Evolutionary conservation across 1,284 basidiomycete genomes (phyloP), one percentile per base, ranked within the genome.

Genomic region (Leccinum solheimii): DNA sequence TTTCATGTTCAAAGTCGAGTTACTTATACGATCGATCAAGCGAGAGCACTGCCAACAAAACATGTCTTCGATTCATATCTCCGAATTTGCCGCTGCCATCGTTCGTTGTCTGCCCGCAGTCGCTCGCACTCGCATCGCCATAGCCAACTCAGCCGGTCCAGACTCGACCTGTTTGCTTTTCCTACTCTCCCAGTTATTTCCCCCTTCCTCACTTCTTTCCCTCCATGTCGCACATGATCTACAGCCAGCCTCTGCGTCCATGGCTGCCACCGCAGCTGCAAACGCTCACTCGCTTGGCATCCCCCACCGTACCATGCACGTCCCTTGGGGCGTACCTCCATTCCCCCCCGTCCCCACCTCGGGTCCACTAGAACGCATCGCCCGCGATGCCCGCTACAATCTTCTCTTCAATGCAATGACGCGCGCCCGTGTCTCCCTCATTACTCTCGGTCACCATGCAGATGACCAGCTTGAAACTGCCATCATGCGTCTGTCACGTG

Each of bases 381-480:
- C 86, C 3, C 83, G 91, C 11, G 69, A 76, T 2, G 87, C 84
- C 21, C 82, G 91, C 27, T 86, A 86, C 66, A 77, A 78, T 53
- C 59, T 81, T 5, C 69, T 93, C 34, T 84, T 88, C 64, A 62
- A 79, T 8, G 75, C 68, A 0, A 82, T 92, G 83, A 71, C 70
- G 2, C 62, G 66, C 2, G 62, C 72, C 0, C 68, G 77, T 0
- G 72, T 79, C 3, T 66, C 77, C 19, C 71, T 80, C 13, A 70
- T 91, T 58, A 87, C 87, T 1, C 81, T 87, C 55, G 91, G 83
- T 0, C 91, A 93, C 66, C 91, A 93, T 68, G 81, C 81, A 3
- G 90, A 93, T 68, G 91, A 93, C 68, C 90, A 92, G 68, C 81
- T 91, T 8, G 91, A 93, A 72, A 93, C 91, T 0, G 80, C 84